Base-by-base conservation (phyloP, 148 eudicot genomes). In the Silene latifolia region DNA sequence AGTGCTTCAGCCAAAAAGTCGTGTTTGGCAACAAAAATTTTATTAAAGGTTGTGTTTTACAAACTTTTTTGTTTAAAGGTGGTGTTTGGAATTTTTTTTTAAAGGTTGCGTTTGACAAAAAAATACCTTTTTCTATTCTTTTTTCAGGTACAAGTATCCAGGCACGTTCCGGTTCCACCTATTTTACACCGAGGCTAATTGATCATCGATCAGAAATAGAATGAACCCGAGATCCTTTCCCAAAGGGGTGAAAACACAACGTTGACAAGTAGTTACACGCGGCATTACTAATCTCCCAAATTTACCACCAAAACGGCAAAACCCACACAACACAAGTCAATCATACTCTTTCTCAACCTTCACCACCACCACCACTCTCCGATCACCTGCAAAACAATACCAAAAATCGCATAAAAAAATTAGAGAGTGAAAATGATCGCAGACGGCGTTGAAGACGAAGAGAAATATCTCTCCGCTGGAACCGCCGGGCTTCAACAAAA, bases 401-500 rank as follows among this genome's bases (percentile, higher is more conserved):
- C 44, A 39, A 39, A 39, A 39, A 6, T 32, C 5, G 35, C 44
- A 39, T 0, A 39, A 39, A 39, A 0, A 39, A 39, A 6, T 5
- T 39, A 63, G 20, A 53, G 56, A 53, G 70, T 54, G 75, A 87
- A 17, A 73, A 90, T 91, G 96, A 91, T 86, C 9, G 39, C 88
- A 53, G 90, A 85, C 72, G 97, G 87, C 73, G 85, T 89, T 4
- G 97, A 92, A 24, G 99, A 92, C 81, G 97, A 95, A 81, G 97
- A 92, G 70, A 95, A 95, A 80, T 88, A 83, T 85, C 92, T 95
- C 56, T 83, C 99, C 58, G 87, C 97, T 47, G 97, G 82, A 58
- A 85, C 92, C 88, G 77, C 99, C 80, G 99, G 94, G 56, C 89
- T 95, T 64, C 97, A 95, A 69, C 97, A 95, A 78, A 95, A 92